These are phyloP conservation scores for Lunularia cruciata DNA, from an alignment of 225 moss, liverwort and hornwort genomes.

Conservation along the genomic window DNA sequence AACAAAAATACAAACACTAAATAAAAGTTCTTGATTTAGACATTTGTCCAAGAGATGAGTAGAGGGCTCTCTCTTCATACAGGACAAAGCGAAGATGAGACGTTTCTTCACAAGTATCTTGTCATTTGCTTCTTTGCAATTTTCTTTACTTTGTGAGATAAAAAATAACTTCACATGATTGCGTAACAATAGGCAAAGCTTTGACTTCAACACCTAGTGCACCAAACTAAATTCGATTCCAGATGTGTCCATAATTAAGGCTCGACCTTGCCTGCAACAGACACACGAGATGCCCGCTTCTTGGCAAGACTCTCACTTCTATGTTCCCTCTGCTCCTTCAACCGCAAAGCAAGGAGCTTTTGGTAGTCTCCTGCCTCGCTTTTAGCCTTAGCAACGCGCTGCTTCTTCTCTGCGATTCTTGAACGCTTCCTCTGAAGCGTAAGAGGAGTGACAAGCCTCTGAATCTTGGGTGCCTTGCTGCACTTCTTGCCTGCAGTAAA, in stretches of 20 bases:
- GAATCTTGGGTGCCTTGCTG: conserved; percentile 95
- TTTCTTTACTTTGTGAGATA: neutral
- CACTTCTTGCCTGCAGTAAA: conserved; percentile 79
- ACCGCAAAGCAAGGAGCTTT: conserved; percentile 72
- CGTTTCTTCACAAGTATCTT: too few species aligned
- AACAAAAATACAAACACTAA: too few species aligned
- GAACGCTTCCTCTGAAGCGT: conserved; percentile 85
- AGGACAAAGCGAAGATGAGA: too few species aligned
- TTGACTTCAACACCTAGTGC: neutral
- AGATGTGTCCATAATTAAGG: conserved; percentile 23
- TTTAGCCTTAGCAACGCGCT: conserved; percentile 64
- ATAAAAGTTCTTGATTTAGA: too few species aligned
- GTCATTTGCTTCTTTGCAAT: too few species aligned
- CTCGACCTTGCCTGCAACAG: conserved; percentile 58
- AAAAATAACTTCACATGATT: neutral
- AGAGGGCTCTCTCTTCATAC: too few species aligned
- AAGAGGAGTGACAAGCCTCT: conserved; percentile 84
- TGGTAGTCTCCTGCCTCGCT: conserved; percentile 75
- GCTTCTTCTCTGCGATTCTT: conserved; percentile 75
- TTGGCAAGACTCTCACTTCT: conserved; percentile 85
- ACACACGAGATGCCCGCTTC: conserved; percentile 80
- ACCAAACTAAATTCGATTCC: neutral
- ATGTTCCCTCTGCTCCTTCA: conserved; percentile 87
- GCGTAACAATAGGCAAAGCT: too few species aligned
- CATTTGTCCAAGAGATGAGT: too few species aligned